These are phyloP conservation scores for Fusarium algeriense DNA, from an alignment of 2,329 filamentous ascomycete genomes.

Conservation along the genomic window DNA sequence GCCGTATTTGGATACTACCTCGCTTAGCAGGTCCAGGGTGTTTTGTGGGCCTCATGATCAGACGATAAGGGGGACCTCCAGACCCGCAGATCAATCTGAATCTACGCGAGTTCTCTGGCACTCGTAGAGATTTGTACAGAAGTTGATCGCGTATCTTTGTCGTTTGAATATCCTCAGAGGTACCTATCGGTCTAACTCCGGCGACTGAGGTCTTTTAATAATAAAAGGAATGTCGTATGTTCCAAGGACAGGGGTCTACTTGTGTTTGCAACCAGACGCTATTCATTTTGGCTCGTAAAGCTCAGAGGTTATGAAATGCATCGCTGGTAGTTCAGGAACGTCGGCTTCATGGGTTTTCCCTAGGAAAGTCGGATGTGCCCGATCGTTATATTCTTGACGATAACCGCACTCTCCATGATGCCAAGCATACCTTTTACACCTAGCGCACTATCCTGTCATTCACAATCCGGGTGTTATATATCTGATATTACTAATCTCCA, in stretches of 20 bases:
- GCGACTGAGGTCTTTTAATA: too few species aligned
- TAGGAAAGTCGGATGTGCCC: not conserved
- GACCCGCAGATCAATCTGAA: accelerated
- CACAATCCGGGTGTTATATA: not conserved
- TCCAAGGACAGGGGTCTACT: not conserved
- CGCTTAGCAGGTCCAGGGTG: not conserved
- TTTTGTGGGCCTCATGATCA: too few species aligned
- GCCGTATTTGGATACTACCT: not conserved
- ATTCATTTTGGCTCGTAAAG: too few species aligned
- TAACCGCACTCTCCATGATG: not conserved
- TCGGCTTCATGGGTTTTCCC: too few species aligned
- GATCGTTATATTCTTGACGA: not conserved
- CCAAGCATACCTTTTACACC: not conserved
- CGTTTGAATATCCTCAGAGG: not conserved
- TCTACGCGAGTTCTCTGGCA: not conserved
- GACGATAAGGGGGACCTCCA: not conserved
- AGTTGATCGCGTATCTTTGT: too few species aligned
- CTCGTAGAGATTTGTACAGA: not conserved
- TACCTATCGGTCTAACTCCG: not conserved
- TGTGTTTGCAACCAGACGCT: accelerated
- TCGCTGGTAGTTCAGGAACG: not conserved
- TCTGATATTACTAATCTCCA: accelerated
- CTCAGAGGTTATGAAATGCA: too few species aligned
- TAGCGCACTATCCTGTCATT: not conserved
- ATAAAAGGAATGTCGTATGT: not conserved